Conservation (phyloP, 2,329 filamentous ascomycete genomes). For the Colletotrichum paranaense region DNA sequence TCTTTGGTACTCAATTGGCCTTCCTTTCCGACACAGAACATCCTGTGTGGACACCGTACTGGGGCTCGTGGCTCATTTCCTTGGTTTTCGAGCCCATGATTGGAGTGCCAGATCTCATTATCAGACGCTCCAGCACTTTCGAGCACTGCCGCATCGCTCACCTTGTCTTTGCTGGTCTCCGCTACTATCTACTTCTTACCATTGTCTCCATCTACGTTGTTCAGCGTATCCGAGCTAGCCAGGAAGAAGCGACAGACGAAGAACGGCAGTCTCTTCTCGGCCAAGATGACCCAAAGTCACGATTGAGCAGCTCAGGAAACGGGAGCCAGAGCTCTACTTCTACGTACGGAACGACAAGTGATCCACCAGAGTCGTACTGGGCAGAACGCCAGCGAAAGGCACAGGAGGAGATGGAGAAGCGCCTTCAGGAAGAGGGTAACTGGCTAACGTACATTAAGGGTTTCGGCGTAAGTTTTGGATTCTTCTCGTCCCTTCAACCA, state of each 20-base stretch:
- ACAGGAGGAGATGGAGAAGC: constrained; percentile 72
- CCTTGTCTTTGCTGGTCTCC: constrained; percentile 25
- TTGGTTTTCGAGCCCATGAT: constrained; percentile 66
- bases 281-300: constrained; percentile 40
- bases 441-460: constrained; percentile 83
- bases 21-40: constrained; percentile 62
- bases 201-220: constrained; percentile 29
- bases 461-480: constrained; percentile 63
- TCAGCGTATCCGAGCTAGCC: constrained; percentile 31
- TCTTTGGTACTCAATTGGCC: constrained; percentile 71
- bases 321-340: constrained; percentile 40
- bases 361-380: constrained; percentile 64
- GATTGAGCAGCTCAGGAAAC: constrained; percentile 39
- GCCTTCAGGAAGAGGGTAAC: constrained; percentile 78
- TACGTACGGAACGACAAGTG: constrained; percentile 56
- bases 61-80: constrained; percentile 70
- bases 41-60: constrained; percentile 71
- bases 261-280: constrained; percentile 69
- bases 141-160: constrained; percentile 32
- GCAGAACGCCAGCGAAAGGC: constrained; percentile 63
- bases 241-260: constrained; percentile 55
- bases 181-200: constrained; percentile 31
- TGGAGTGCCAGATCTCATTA: constrained; percentile 42
- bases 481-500: constrained; percentile 7
- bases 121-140: constrained; percentile 42